These are phyloP conservation scores for Protomyces inouyei DNA, from an alignment of 1,139 yeast species.

Conservation along the genomic window DNA sequence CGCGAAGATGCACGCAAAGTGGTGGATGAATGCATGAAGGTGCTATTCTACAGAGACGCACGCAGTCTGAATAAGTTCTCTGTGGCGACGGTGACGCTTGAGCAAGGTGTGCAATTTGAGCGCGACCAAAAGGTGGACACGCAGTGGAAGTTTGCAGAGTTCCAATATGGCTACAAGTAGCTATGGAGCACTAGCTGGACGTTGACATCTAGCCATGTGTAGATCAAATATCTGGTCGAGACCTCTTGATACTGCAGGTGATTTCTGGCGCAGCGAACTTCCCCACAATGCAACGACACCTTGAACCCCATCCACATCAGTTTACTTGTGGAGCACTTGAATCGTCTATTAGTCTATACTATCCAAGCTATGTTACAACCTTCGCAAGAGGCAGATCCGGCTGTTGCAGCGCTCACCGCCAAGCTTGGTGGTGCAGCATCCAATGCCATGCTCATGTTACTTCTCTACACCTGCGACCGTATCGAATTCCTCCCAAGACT, in stretches of 20 bases:
- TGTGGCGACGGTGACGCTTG: conserved; percentile 65
- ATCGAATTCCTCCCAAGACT: background rate
- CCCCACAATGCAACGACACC: no score
- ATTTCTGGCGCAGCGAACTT: no score
- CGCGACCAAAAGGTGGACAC: conserved; percentile 64
- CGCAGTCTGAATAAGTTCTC: conserved; percentile 83
- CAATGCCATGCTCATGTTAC: background rate
- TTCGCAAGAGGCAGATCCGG: background rate
- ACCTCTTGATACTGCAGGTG: no score
- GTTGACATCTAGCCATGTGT: no score
- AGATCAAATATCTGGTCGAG: no score
- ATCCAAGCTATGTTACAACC: no score
- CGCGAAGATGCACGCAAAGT: conserved; percentile 72
- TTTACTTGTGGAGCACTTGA: no score
- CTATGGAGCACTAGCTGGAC: background rate
- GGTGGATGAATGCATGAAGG: conserved; percentile 84
- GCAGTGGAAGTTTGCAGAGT: conserved; percentile 92
- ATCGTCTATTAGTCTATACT: no score
- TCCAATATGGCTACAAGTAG: conserved; percentile 65
- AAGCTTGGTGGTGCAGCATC: background rate
- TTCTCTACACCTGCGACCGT: background rate
- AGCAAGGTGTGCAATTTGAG: conserved; percentile 59
- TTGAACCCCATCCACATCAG: no score
- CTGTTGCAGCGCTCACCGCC: background rate
- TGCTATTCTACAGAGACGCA: conserved; percentile 92